Evolutionary conservation across 1,139 yeast genomes (phyloP).

Genomic region (Hemisphaericaspora xylanilytica): DNA sequence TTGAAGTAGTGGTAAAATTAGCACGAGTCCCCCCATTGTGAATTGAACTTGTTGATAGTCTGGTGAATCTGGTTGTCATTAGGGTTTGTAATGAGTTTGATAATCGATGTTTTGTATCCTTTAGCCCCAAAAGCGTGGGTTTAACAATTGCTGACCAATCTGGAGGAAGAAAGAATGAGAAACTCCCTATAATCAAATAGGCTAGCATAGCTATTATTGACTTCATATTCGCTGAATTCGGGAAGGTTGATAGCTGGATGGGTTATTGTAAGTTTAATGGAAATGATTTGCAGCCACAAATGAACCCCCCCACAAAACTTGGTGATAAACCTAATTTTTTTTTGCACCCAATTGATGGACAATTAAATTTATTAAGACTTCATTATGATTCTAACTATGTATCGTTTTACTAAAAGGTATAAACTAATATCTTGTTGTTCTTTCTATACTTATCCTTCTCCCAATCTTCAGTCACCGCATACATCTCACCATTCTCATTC

Average conservation of each 20-base stretch:
- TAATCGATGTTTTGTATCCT: conserved; percentile 13
- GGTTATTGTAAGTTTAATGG: no score
- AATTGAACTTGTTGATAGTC: background rate
- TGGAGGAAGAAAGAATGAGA: conserved; percentile 9
- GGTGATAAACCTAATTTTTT: no score
- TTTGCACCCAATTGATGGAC: background rate
- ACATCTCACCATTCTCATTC: conserved; percentile 37
- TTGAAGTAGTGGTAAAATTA: background rate
- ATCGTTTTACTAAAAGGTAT: conserved; percentile 24
- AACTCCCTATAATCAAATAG: background rate
- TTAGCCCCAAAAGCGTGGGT: conserved; percentile 12
- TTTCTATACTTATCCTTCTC: conserved; percentile 21
- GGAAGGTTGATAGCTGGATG: background rate
- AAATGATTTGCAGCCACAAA: background rate
- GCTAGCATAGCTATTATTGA: background rate
- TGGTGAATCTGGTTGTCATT: conserved; percentile 4
- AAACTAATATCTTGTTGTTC: conserved; percentile 35
- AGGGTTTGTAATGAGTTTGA: conserved; percentile 11
- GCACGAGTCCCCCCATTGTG: no score
- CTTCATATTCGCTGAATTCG: background rate
- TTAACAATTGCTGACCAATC: conserved; percentile 13
- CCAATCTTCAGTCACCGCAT: conserved; percentile 26
- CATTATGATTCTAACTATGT: background rate
- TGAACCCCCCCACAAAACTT: no score
- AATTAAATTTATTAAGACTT: background rate